phyloP scores from a whole-genome alignment of 78 protist species.

The Ministeria vibrans region DNA sequence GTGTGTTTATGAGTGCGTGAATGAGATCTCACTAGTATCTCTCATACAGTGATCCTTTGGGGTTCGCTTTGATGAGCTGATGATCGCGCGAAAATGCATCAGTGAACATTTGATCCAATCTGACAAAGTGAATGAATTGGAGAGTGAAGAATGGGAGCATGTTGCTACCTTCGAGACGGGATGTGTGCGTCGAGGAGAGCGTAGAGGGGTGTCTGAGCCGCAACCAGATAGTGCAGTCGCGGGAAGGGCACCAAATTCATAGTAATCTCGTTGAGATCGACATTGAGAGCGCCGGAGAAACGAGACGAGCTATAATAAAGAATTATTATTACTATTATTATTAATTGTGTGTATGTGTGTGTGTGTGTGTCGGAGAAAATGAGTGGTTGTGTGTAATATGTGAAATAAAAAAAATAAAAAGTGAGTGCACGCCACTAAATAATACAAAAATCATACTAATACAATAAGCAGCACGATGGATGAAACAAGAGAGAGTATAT shows the following conservation, averaged over 20 bases:
- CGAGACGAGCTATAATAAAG: constrained; percentile 15
- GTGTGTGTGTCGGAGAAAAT: background rate
- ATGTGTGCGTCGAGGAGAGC: background rate
- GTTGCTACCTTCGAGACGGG: background rate
- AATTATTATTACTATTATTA: too few relatives aligned
- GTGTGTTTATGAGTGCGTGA: too few relatives aligned
- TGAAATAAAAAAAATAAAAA: background rate
- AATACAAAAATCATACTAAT: too few relatives aligned
- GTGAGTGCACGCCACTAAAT: background rate
- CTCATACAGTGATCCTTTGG: background rate
- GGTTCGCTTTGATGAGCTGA: background rate
- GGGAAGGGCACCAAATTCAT: constrained; percentile 81
- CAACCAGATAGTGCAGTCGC: constrained; percentile 42
- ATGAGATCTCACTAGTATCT: too few relatives aligned
- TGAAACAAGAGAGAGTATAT: background rate
- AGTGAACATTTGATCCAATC: constrained; percentile 44
- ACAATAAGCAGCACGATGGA: background rate
- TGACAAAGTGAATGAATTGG: background rate
- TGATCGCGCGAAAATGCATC: constrained; percentile 31
- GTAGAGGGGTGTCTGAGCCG: constrained; percentile 59
- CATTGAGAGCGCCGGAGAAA: constrained; percentile 69
- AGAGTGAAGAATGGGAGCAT: background rate
- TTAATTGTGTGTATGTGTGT: background rate
- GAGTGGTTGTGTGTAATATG: background rate
- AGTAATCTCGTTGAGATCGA: constrained; percentile 77